Percentiles rank a stretch among this genome's conserved stretches.
Evolutionary conservation across 139 green algal species (phyloP).

Genomic region (Closterium sp.): DNA sequence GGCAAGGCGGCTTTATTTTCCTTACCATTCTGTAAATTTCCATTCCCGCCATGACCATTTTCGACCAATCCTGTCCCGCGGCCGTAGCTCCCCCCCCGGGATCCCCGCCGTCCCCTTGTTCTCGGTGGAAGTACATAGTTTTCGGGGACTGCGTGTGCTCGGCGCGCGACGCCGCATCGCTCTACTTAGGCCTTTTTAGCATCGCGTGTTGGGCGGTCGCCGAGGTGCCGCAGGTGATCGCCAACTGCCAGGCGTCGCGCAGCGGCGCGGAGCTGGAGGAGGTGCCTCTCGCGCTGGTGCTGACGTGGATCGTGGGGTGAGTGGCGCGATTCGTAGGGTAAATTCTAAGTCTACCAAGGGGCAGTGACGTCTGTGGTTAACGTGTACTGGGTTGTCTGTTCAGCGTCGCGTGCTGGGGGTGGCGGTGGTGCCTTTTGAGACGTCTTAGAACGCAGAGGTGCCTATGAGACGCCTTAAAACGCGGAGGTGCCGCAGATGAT

Average conservation of each 20-base stretch:
- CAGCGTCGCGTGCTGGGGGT: too few species aligned
- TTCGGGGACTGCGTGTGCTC: constrained; percentile 43
- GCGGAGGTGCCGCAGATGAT: too few species aligned
- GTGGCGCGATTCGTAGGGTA: too few species aligned
- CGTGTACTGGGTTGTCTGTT: too few species aligned
- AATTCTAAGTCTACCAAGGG: too few species aligned
- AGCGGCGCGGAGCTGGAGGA: constrained; percentile 23
- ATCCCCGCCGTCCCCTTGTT: not conserved
- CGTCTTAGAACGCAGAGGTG: too few species aligned
- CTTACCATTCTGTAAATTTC: too few species aligned
- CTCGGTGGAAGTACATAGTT: constrained; percentile 14
- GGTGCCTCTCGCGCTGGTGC: constrained; percentile 47
- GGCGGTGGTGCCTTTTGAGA: too few species aligned
- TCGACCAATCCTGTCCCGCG: not conserved
- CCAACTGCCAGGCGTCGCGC: not conserved
- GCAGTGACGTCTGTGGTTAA: too few species aligned
- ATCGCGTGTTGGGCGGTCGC: constrained; percentile 44
- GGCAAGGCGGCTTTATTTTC: too few species aligned
- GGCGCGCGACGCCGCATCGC: constrained; percentile 25
- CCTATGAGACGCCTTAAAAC: too few species aligned
- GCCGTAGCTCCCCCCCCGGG: not conserved
- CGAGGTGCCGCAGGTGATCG: not conserved
- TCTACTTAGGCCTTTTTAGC: constrained; percentile 24
- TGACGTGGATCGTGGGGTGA: constrained; percentile 48
- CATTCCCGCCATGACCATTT: not conserved